Evolutionary conservation across 805 yeast species (phyloP).

Genomic region (Nematodospora valgi): DNA sequence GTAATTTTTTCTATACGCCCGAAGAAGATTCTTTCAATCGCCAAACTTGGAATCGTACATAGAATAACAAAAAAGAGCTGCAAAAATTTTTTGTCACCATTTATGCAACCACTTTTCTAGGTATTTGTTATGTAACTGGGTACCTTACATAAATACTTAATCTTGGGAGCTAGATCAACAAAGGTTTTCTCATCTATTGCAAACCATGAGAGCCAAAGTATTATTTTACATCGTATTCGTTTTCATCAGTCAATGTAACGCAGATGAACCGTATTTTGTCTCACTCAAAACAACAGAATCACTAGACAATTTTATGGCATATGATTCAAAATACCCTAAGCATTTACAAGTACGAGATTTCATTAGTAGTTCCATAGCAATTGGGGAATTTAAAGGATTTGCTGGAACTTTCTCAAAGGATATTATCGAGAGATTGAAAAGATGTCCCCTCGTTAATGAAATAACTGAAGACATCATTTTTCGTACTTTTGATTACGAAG

Average conservation of each 20-base stretch:
- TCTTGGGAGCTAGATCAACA: no score
- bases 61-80: no score
- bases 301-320: slow-evolving; percentile 44
- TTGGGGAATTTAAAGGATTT: slow-evolving; percentile 72
- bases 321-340: slow-evolving; percentile 36
- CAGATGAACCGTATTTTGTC: slow-evolving; percentile 38
- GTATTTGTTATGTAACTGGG: no score
- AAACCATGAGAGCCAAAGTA: no score
- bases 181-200: no score
- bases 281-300: slow-evolving; percentile 50
- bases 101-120: no score
- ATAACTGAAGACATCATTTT: slow-evolving; percentile 65
- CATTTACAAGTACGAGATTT: slow-evolving; percentile 42
- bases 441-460: slow-evolving; percentile 63
- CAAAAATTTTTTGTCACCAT: no score
- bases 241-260: slow-evolving; percentile 1
- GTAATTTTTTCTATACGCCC: no score
- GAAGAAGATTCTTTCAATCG: no score
- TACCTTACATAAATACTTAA: no score
- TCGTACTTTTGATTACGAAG: slow-evolving; percentile 48
- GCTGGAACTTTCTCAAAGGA: slow-evolving; percentile 57
- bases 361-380: slow-evolving; percentile 52
- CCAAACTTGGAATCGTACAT: no score
- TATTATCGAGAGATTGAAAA: slow-evolving; percentile 43
- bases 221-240: not conserved